Evolutionary conservation across 768 basidiomycete genomes (phyloP), one percentile per base, ranked within the genome.

Genomic region (Termitomyces sp.): DNA sequence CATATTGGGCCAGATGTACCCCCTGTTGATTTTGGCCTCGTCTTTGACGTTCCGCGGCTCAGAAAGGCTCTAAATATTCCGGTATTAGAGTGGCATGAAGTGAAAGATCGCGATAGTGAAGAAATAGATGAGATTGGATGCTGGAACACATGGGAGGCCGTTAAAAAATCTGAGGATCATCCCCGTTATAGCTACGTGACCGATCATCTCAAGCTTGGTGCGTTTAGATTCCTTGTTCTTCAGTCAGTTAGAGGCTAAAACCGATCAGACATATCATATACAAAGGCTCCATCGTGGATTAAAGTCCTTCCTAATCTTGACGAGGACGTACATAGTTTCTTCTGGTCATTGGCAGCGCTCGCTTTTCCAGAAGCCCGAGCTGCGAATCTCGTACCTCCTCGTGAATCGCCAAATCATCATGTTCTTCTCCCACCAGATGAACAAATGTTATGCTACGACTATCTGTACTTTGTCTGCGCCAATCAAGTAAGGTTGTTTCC

Each of bases 1-100:
- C 84, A 86, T 58, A 74, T 86, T 39, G 78, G 78, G 42, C 71
- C 70, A 5, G 68, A 71, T 37, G 78, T 78, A n/a, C 76, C 77
- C 13, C 72, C 78, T 14, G 76, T 85, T 43, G 70, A 79, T 22
- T 85, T 87, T 61, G 78, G 83, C 22, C 76, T 83, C 29, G 78
- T 87, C 1, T 86, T 86, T 61, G 84, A 88, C 62, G 68, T 86
- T 46, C 76, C 79, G 1, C 74, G 80, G 10, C 74, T 86, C 5
- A 71, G 77, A 31, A 67, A 73, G 51, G 64, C 66, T 13, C 64
- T 86, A 24, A 71, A 74, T 20, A 70, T 64, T 41, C 79, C 84
- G 0, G 64, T 88, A 13, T 64, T 87, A 5, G 85, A 88, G 68
- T 88, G 85, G 85, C 73, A 78, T 44, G 78, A 87, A 58, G 77